These are phyloP conservation scores for Penicillium sp. DNA, from an alignment of 2,329 filamentous ascomycete genomes.

Conservation along the genomic window DNA sequence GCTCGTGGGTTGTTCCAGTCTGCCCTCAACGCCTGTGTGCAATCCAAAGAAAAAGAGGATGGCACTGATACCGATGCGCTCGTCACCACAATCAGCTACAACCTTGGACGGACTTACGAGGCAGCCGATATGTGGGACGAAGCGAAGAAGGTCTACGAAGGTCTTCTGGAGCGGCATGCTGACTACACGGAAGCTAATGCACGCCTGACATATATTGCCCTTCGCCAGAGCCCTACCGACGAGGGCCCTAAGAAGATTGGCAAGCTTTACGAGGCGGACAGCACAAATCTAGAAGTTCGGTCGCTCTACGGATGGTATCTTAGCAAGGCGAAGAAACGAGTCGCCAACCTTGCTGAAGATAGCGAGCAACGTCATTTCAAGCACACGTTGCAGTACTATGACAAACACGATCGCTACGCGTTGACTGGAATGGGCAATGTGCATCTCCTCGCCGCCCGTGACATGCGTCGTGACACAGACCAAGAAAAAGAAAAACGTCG, in stretches of 20 bases:
- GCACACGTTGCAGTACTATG: slow-evolving; percentile 86
- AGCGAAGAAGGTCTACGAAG: slow-evolving; percentile 84
- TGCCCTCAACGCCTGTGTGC: slow-evolving; percentile 83
- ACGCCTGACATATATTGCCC: slow-evolving; percentile 83
- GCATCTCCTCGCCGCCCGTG: slow-evolving; percentile 80
- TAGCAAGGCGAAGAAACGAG: slow-evolving; percentile 80
- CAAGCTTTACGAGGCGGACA: slow-evolving; percentile 79
- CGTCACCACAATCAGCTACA: slow-evolving; percentile 95
- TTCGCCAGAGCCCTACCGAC: slow-evolving; percentile 75
- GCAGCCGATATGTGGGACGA: slow-evolving; percentile 75
- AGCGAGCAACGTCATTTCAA: slow-evolving; percentile 93
- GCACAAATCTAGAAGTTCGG: slow-evolving; percentile 84
- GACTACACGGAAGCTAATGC: slow-evolving; percentile 92
- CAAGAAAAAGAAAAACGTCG: slow-evolving; percentile 86
- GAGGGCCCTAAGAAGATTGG: slow-evolving; percentile 83
- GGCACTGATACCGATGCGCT: slow-evolving; percentile 83
- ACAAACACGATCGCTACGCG: slow-evolving; percentile 98
- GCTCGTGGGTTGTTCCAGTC: slow-evolving; percentile 88
- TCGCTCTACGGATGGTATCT: slow-evolving; percentile 95
- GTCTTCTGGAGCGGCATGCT: slow-evolving; percentile 75
- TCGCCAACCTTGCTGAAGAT: slow-evolving; percentile 79
- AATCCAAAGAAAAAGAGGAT: slow-evolving; percentile 71
- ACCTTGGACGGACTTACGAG: slow-evolving; percentile 90
- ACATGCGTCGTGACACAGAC: slow-evolving; percentile 90
- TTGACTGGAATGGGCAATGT: slow-evolving; percentile 96